phyloP scores from a whole-genome alignment of 345 rosid genomes.

The Eucalyptus cloeziana region DNA sequence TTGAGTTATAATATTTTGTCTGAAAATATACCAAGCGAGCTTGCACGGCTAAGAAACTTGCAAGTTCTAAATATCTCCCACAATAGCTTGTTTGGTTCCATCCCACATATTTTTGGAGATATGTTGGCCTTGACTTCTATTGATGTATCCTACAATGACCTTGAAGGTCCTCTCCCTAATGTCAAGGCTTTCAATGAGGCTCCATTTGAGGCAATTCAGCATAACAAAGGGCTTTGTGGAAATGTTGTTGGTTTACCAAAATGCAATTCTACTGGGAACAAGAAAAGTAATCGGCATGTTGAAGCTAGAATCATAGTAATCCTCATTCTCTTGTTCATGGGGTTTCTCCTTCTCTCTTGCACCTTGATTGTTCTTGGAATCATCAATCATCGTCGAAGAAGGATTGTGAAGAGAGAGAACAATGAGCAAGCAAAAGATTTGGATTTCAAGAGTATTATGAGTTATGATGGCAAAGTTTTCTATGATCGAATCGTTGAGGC shows the following conservation, averaged over 20 bases:
- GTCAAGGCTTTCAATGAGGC: background rate
- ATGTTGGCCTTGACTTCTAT: background rate
- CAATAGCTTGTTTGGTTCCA: background rate
- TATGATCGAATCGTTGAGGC: background rate
- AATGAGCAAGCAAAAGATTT: background rate
- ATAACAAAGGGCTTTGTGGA: background rate
- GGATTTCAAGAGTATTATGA: background rate
- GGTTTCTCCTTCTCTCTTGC: background rate
- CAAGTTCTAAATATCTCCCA: background rate
- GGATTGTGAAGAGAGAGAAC: background rate
- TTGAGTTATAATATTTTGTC: background rate
- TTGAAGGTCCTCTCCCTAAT: background rate
- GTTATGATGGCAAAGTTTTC: background rate
- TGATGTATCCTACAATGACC: background rate
- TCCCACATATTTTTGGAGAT: background rate
- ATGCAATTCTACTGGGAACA: background rate
- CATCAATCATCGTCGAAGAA: background rate
- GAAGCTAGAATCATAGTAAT: background rate
- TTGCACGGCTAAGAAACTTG: background rate
- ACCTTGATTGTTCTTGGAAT: background rate
- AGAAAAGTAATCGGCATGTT: background rate
- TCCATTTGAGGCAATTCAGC: background rate
- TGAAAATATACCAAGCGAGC: background rate
- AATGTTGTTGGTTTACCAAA: background rate
- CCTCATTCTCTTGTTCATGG: background rate